phyloP scores from a whole-genome alignment of 2,329 filamentous ascomycete species.

The Corinectria fuckeliana region DNA sequence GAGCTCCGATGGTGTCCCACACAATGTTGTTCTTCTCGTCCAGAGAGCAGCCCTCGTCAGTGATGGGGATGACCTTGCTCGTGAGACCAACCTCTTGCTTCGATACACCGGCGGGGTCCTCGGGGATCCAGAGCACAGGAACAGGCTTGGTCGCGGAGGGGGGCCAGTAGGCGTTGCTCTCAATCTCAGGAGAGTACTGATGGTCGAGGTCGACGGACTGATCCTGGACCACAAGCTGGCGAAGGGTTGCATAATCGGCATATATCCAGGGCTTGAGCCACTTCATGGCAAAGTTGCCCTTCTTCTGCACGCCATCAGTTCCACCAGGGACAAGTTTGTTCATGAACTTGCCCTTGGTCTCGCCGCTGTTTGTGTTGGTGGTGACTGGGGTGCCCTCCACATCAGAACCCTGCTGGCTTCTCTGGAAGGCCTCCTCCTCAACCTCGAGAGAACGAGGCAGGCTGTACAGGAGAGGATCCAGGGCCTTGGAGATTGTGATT shows the following conservation, averaged over 20 bases:
- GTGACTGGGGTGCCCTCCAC: conserved; percentile 29
- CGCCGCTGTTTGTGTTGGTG: conserved; percentile 21
- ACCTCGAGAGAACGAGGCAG: conserved; percentile 67
- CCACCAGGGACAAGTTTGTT: conserved; percentile 32
- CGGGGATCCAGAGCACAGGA: conserved; percentile 78
- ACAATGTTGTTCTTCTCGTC: conserved; percentile 65
- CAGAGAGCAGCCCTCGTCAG: conserved; percentile 73
- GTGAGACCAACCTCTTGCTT: conserved; percentile 74
- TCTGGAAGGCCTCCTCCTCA: conserved; percentile 49
- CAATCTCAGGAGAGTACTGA: conserved; percentile 67
- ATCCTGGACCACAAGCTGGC: conserved; percentile 70
- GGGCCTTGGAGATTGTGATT: conserved; percentile 70
- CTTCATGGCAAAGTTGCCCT: conserved; percentile 60
- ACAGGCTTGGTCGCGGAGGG: conserved; percentile 68
- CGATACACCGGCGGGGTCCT: conserved; percentile 72
- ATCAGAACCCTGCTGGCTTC: conserved; percentile 38
- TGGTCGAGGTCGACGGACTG: conserved; percentile 54
- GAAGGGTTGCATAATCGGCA: conserved; percentile 73
- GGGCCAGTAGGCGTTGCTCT: conserved; percentile 74
- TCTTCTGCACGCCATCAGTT: conserved; percentile 44
- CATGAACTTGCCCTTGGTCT: conserved; percentile 29
- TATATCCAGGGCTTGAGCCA: conserved; percentile 81
- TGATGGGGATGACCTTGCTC: conserved; percentile 70
- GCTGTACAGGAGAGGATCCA: conserved; percentile 74
- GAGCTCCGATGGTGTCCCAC: conserved; percentile 50